Conservation (phyloP, 2,329 filamentous ascomycete species). For the Arthrobotrys conoides region DNA sequence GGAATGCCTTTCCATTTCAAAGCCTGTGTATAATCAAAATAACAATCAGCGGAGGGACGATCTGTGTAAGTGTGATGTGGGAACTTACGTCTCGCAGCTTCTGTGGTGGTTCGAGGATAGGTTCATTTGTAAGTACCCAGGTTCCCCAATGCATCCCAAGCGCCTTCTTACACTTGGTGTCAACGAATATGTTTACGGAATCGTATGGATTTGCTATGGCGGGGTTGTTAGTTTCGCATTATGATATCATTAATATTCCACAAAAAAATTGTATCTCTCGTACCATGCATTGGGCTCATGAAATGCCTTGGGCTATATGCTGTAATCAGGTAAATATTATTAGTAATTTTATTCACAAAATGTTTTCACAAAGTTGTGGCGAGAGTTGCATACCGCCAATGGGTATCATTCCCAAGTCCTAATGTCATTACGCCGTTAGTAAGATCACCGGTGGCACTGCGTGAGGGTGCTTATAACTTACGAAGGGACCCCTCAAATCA, state of each 20-base stretch:
- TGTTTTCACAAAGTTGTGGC: constrained; percentile 50
- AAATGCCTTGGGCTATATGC: constrained; percentile 80
- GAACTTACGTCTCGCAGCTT: constrained; percentile 73
- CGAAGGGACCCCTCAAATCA: constrained; percentile 76
- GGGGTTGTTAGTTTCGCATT: not conserved
- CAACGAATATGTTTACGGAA: constrained; percentile 87
- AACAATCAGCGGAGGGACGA: constrained; percentile 27
- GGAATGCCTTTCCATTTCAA: constrained; percentile 77
- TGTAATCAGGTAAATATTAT: constrained; percentile 14
- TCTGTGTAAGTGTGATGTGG: constrained; percentile 6
- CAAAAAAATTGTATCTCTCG: constrained; percentile 9
- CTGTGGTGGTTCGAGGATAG: constrained; percentile 84
- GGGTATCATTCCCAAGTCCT: constrained; percentile 91
- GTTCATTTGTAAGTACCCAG: constrained; percentile 88
- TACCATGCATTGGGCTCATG: constrained; percentile 82
- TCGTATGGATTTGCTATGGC: constrained; percentile 79
- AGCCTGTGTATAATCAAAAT: constrained; percentile 69
- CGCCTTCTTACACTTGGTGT: constrained; percentile 82
- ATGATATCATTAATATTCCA: constrained; percentile 19
- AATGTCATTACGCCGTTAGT: constrained; percentile 67
- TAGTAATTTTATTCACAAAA: constrained; percentile 23
- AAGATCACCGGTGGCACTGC: constrained; percentile 36
- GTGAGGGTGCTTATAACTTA: constrained; percentile 30
- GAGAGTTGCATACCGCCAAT: constrained; percentile 75
- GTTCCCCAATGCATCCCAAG: constrained; percentile 90